Percentiles rank a stretch among this genome's conserved stretches.
Conservation (phyloP, 495 filamentous ascomycete species). For the Hypoxylon cercidicola region DNA sequence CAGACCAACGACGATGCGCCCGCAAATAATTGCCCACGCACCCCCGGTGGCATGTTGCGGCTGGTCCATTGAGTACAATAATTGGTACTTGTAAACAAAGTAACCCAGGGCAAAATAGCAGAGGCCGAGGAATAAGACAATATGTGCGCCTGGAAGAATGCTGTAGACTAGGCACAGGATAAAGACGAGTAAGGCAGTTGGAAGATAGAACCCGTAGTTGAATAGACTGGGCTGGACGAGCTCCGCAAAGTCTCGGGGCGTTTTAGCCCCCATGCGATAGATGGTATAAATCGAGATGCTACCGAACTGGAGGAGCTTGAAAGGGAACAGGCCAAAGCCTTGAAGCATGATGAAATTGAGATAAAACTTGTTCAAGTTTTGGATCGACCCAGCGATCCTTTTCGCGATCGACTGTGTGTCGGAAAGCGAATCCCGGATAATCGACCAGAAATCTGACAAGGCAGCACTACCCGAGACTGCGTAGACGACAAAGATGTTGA, state of each 20-base stretch:
- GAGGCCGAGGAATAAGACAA: slow-evolving; percentile 84
- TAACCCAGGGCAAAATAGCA: slow-evolving; percentile 89
- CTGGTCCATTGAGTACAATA: slow-evolving; percentile 98
- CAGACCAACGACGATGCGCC: slow-evolving; percentile 83
- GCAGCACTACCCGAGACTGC: slow-evolving; percentile 87
- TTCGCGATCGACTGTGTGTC: slow-evolving; percentile 83
- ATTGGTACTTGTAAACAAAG: slow-evolving; percentile 97
- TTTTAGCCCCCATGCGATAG: slow-evolving; percentile 78
- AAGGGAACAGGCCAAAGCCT: slow-evolving; percentile 89
- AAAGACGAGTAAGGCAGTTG: slow-evolving; percentile 88
- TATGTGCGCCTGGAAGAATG: slow-evolving; percentile 82
- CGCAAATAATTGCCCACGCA: slow-evolving; percentile 96
- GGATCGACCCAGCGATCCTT: slow-evolving; percentile 78
- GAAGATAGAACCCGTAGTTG: slow-evolving; percentile 95
- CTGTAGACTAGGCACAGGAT: slow-evolving; percentile 97
- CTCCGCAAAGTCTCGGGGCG: slow-evolving; percentile 90
- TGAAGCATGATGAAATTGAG: slow-evolving; percentile 95
- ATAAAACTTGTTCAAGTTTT: slow-evolving; percentile 82
- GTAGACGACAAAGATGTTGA: slow-evolving; percentile 97
- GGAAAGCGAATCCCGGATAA: slow-evolving; percentile 75
- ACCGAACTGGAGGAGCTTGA: slow-evolving; percentile 91
- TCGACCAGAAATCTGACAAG: slow-evolving; percentile 70
- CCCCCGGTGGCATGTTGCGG: slow-evolving; percentile 92
- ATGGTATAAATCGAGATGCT: slow-evolving; percentile 87
- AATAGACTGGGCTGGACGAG: slow-evolving; percentile 85